Evolutionary conservation across 495 filamentous ascomycete genomes (phyloP).

Genomic region (Daldinia vernicosa): DNA sequence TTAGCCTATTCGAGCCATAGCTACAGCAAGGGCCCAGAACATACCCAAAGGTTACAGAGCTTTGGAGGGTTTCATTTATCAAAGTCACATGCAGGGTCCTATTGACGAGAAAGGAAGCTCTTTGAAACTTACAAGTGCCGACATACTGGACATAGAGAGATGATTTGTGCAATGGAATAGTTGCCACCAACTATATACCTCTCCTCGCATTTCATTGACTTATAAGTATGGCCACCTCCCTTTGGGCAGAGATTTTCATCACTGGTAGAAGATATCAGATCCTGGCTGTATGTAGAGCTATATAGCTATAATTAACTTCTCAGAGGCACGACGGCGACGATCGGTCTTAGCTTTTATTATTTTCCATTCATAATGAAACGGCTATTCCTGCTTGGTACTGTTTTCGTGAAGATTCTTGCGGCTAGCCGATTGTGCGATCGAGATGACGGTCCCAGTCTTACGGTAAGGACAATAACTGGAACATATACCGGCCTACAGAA

Average conservation of each 20-base stretch:
- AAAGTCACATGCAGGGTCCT: constrained; percentile 16
- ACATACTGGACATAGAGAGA: constrained; percentile 3
- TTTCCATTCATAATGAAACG: constrained; percentile 8
- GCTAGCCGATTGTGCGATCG: constrained; percentile 9
- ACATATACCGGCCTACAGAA: constrained; percentile 53
- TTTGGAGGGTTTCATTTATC: constrained; percentile 23
- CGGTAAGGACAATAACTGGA: constrained; percentile 47
- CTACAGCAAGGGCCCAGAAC: constrained; percentile 11
- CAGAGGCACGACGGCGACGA: neutral
- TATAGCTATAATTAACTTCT: neutral
- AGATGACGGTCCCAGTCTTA: constrained; percentile 35
- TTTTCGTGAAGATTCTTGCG: constrained; percentile 6
- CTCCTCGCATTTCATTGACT: neutral
- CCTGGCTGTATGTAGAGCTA: neutral
- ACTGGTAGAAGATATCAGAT: neutral
- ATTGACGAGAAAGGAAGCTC: constrained; percentile 12
- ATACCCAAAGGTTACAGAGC: constrained; percentile 1
- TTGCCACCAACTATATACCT: neutral
- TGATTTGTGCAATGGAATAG: neutral
- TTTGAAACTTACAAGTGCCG: constrained; percentile 29
- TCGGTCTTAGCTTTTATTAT: constrained; percentile 11
- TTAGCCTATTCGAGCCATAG: constrained; percentile 30
- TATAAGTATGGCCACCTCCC: constrained; percentile 16
- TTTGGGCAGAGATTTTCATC: neutral
- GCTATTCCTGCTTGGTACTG: constrained; percentile 17